Evolutionary conservation across 2,329 filamentous ascomycete species (phyloP), one percentile per base, ranked within the genome.

Genomic region (Colletotrichum limetticola): DNA sequence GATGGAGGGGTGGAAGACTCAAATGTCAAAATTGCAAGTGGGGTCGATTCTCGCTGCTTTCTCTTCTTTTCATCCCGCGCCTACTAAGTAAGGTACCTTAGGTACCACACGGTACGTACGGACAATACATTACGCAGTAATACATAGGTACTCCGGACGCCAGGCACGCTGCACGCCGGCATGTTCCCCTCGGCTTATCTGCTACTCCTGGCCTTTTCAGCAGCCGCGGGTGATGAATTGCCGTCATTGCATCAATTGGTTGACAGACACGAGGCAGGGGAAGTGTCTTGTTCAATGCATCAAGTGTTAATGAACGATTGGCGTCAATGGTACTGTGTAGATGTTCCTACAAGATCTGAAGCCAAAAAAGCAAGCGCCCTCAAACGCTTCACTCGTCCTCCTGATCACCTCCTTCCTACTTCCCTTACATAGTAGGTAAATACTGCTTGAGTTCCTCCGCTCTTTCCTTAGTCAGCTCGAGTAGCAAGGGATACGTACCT

Each of bases 1-100:
- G 32, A 35, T 35, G 32, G 32, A 35, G 32, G 32, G 32, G 30
- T 53, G 42, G 3, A 35, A 35, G 32, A 35, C 32, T 35, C 35
- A 16, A 42, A 12, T 69, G 68, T 57, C 57, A 72, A 59, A 63
- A 58, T 63, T 42, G 58, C 42, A 68, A 53, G 69, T 68, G 57
- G 69, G 57, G 37, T 14, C 19, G 14, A 35, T 12, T 58, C 28
- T 68, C 49, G 3, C 35, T 28, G 28, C 28, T 59, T 53, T 52
- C 42, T 24, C 28, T 22, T 28, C 56, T 35, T 35, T 28, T n/a
- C 11, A 14, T 53, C 42, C 22, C 35, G 19, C 52, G 6, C 37
- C 37, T 26, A 26, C 26, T 26, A 26, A 5, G 26, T 26, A 26
- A 26, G 26, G 26, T 26, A 26, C 26, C 26, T 1, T 26, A 26